Base-by-base conservation (phyloP, 495 filamentous ascomycete genomes). In the Saxophila tyrrhenica region DNA sequence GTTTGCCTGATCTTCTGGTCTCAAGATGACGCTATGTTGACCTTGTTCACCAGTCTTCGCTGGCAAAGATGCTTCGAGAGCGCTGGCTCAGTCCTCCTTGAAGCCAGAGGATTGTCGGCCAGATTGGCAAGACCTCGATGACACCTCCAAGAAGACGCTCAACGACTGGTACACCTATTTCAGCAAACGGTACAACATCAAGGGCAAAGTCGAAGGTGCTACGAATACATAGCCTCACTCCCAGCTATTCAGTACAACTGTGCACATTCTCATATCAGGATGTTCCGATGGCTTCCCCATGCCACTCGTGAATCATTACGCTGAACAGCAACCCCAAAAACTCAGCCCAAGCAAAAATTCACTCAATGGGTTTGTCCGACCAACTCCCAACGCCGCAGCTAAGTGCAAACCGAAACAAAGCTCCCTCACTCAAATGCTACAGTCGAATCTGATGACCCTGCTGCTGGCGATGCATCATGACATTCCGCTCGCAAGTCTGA, bases 81-180 rank as follows among this genome's bases (percentile, higher is more conserved):
- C 89, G 8, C 78, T 99, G 22, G 92, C 78, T 19, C 79, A 77
- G 65, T 92, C 89, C 2, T 94, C 88, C 2, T 80, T 89, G 41
- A 94, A 96, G 68, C 68, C 76, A 2, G 89, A 89, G 62, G 88
- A 97, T 62, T 90, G 87, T 59, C 71, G 70, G 17, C 73, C 94
- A 1, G 85, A 95, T 25, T 97, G 88, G 87, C 73, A 82, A 52
- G 86, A 92, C 64, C 74, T 99, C 43, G 69, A 70, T 20, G 89
- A 94, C n/a, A 88, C 90, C 70, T 82, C 95, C 66, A 88, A 95
- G 72, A 77, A 74, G 23, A 80, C 84, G 15, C 72, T 99, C 39
- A 75, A 87, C 21, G 94, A 97, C 64, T 99, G 92, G 92, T 82
- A 79, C 50, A 94, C 84, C 2, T 98, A 94, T 72, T 98, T 97